A percentile compares a stretch with the other conserved stretches of the same genome.
phyloP scores from a whole-genome alignment of 208 protist species.

The Blechomonas ayalai region DNA sequence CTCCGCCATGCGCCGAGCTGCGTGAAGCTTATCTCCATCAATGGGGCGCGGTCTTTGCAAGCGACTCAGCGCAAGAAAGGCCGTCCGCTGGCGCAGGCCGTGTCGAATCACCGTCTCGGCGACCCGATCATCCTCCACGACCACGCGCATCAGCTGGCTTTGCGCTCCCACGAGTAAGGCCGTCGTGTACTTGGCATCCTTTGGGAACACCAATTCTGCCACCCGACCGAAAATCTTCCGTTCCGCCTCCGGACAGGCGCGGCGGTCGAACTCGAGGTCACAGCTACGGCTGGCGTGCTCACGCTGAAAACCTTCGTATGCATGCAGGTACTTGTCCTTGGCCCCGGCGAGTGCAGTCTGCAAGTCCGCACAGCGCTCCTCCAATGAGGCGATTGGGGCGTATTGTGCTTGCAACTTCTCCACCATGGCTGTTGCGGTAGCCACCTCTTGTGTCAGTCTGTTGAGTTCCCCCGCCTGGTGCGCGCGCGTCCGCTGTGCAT shows the following conservation, averaged over 20 bases:
- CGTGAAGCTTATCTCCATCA: slow-evolving; percentile 20
- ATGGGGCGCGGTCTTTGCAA: slow-evolving; percentile 39
- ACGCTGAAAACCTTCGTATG: slow-evolving; percentile 57
- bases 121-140: slow-evolving; percentile 91
- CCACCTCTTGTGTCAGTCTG: slow-evolving; percentile 21
- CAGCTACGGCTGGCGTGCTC: slow-evolving; percentile 38
- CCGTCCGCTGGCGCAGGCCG: slow-evolving; percentile 90
- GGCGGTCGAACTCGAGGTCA: slow-evolving; percentile 67
- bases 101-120: slow-evolving; percentile 92
- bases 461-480: slow-evolving; percentile 20
- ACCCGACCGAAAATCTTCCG: slow-evolving; percentile 89
- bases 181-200: slow-evolving; percentile 48
- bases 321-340: slow-evolving; percentile 44
- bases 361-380: slow-evolving; percentile 19
- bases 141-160: slow-evolving; percentile 90
- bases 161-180: slow-evolving; percentile 94
- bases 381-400: slow-evolving; percentile 4
- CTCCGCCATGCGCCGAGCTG: slow-evolving; percentile 14
- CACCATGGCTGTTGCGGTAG: slow-evolving; percentile 19
- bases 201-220: slow-evolving; percentile 88
- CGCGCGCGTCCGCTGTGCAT: slow-evolving; percentile 24
- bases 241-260: slow-evolving; percentile 26
- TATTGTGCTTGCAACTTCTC: slow-evolving; percentile 20
- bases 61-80: slow-evolving; percentile 98
- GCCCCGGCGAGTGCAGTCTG: slow-evolving; percentile 29